Evolutionary conservation across 352 stramenopile genomes (phyloP), one percentile per base, ranked within the genome.

Genomic region (Globisporangium abappressorium): DNA sequence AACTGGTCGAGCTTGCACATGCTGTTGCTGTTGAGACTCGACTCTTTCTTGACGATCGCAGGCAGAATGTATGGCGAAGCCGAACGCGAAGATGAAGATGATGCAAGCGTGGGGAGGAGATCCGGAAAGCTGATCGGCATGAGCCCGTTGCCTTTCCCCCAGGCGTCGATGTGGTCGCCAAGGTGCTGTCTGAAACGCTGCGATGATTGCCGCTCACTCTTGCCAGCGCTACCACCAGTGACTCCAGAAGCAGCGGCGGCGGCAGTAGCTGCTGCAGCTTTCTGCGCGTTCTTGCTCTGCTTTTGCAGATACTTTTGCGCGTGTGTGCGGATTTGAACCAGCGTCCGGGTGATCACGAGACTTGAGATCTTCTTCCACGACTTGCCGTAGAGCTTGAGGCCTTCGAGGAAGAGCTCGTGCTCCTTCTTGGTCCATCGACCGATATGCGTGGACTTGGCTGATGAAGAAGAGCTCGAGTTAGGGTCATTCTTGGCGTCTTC

Each of bases 221-320:
- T 60, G 54, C 4, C 22, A 5, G 26, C 12, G 11, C 24, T 62
- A 12, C 6, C 59, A 47, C 24, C 11, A 36, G 53, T 3, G 4
- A 28, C 28, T 26, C 28, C 18, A 30, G 14, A 53, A 18, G 24
- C 14, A 12, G 38, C 57, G 8, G 1, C 46, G n/a, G 46, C 33
- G 11, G 65, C 69, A 11, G 71, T 72, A 20, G 74, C 79, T 3
- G 64, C 69, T 1, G 66, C 64, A 6, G 71, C 71, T 53, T 90
- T 89, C 56, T 87, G 70, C 0, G 82, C 74, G 20, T 74, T 74
- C 30, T 86, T 90, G 61, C 70, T 84, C 62, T 94, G 85, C 74
- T 96, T 97, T 66, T 95, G 90, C 22, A 97, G 73, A 72, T 98
- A 99, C 68, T 99, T 99, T 79, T 99, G 97, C 0, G 97, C 97